Evolutionary conservation across 1,139 yeast species (phyloP).

Genomic region (Hanseniaspora sp.): DNA sequence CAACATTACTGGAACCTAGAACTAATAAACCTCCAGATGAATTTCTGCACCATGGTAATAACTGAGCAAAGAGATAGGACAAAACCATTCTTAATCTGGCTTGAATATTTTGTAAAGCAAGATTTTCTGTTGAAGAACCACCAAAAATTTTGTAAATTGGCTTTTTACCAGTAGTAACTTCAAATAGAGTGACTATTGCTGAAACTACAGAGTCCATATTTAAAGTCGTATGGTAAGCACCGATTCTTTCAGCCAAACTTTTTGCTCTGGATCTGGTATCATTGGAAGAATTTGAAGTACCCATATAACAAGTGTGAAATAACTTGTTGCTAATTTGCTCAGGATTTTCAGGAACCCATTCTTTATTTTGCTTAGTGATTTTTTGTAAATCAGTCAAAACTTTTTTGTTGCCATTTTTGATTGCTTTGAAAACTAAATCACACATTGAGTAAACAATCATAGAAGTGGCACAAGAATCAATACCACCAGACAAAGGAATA

Average conservation of each 20-base stretch:
- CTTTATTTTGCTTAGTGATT: constrained; percentile 42
- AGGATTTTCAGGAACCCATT: constrained; percentile 62
- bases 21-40: constrained; percentile 60
- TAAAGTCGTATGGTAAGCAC: constrained; percentile 81
- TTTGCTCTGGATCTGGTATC: constrained; percentile 85
- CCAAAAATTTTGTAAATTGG: constrained; percentile 90
- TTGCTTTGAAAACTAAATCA: constrained; percentile 60
- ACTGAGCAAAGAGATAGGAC: constrained; percentile 83
- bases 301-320: constrained; percentile 90
- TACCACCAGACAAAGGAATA: constrained; percentile 91
- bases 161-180: constrained; percentile 76
- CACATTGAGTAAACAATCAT: constrained; percentile 93
- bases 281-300: constrained; percentile 77
- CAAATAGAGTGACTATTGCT: constrained; percentile 65
- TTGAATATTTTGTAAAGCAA: constrained; percentile 91
- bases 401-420: constrained; percentile 53
- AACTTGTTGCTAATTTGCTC: constrained; percentile 62
- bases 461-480: constrained; percentile 95
- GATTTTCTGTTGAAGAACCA: constrained; percentile 78
- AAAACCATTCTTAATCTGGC: constrained; percentile 92
- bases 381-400: constrained; percentile 65
- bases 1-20: constrained; percentile 95
- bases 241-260: constrained; percentile 60
- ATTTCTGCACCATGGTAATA: constrained; percentile 85
- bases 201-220: constrained; percentile 79